Evolutionary conservation across 2,329 filamentous ascomycete genomes (phyloP).

Genomic region (Tolypocladium inflatum): DNA sequence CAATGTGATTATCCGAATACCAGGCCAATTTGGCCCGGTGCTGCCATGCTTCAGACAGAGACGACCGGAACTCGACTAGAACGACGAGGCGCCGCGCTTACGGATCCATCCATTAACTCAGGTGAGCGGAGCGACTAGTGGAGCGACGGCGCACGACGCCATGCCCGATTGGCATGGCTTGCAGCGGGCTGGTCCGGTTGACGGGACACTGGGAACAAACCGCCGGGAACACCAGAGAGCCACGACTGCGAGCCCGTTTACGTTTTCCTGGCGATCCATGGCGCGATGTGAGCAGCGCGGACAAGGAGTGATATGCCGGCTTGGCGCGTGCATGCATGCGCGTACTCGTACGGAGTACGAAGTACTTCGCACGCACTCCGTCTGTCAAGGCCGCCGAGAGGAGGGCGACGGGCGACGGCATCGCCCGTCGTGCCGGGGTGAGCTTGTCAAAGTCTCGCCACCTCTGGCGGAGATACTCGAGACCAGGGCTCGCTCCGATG

Average conservation of each 20-base stretch:
- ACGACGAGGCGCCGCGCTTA: not conserved
- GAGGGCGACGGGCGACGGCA: not conserved
- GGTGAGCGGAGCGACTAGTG: constrained; percentile 1
- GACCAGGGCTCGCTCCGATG: not conserved
- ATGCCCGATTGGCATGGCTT: constrained; percentile 16
- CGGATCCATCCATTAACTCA: not conserved
- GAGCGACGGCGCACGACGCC: constrained; percentile 6
- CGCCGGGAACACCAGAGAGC: not conserved
- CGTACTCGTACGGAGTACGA: too few relatives aligned
- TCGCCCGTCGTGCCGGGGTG: not conserved
- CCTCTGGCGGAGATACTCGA: not conserved
- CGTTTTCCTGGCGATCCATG: not conserved
- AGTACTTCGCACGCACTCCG: not conserved
- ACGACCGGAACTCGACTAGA: not conserved
- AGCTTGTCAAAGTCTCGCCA: not conserved
- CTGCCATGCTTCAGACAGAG: not conserved
- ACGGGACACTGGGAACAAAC: constrained; percentile 1
- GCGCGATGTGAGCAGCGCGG: not conserved
- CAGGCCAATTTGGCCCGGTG: not conserved
- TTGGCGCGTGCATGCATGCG: not conserved
- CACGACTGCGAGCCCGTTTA: not conserved
- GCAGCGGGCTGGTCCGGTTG: constrained; percentile 18
- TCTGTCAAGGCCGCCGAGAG: too few relatives aligned
- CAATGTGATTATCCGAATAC: not conserved
- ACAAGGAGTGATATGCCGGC: not conserved